phyloP scores from a whole-genome alignment of 805 yeast genomes.

The Kodamaea restingae region DNA sequence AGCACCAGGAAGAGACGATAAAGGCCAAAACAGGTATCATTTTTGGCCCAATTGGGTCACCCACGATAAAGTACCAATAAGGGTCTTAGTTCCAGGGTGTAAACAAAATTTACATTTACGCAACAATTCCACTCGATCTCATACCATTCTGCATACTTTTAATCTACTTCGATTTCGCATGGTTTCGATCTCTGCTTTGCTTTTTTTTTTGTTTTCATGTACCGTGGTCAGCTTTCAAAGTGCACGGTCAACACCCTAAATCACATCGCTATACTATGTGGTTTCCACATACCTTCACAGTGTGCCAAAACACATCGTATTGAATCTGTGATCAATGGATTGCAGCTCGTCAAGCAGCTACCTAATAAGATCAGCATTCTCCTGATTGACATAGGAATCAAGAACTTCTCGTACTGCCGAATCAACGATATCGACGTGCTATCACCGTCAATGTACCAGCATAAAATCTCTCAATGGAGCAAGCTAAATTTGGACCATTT shows the following conservation, averaged over 20 bases:
- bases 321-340: slow-evolving; percentile 9
- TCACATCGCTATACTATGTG: slow-evolving; percentile 20
- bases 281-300: slow-evolving; percentile 17
- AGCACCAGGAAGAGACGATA: too few relatives aligned
- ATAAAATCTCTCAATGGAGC: slow-evolving; percentile 18
- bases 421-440: slow-evolving; percentile 5
- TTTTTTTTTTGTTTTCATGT: background rate
- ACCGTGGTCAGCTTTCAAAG: background rate
- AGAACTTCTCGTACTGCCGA: slow-evolving; percentile 40
- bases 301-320: slow-evolving; percentile 16
- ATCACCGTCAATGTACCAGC: background rate
- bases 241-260: slow-evolving; percentile 8
- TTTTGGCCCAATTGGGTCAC: too few relatives aligned
- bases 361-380: slow-evolving; percentile 15
- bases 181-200: too few relatives aligned
- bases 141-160: too few relatives aligned
- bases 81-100: too few relatives aligned
- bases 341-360: slow-evolving; percentile 7
- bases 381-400: slow-evolving; percentile 39
- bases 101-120: too few relatives aligned
- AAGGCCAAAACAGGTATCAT: too few relatives aligned
- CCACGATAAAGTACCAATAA: too few relatives aligned
- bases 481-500: slow-evolving; percentile 23
- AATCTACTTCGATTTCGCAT: too few relatives aligned
- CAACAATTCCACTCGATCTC: too few relatives aligned